phyloP scores from a whole-genome alignment of 495 filamentous ascomycete species.

The Parmelia sp. region DNA sequence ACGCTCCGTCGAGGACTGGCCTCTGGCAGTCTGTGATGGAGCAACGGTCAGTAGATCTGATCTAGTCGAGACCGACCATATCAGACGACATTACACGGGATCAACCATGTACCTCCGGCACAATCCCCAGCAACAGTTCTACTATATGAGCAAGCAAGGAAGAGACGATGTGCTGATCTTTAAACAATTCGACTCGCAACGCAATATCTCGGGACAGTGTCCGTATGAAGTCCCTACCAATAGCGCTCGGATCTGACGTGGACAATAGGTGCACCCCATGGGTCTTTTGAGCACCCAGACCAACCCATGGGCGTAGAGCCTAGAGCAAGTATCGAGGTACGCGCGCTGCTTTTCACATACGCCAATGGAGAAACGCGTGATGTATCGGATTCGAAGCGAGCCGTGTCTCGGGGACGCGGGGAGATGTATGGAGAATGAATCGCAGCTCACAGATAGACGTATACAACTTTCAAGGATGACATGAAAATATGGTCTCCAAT shows the following conservation, averaged over 20 bases:
- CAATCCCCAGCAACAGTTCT: constrained; percentile 25
- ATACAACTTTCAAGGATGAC: no score
- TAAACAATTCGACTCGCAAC: not conserved
- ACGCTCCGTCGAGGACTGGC: constrained; percentile 29
- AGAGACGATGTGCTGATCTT: constrained; percentile 29
- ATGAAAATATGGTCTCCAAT: no score
- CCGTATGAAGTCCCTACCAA: no score
- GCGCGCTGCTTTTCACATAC: constrained; percentile 18
- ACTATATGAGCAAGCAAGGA: constrained; percentile 30
- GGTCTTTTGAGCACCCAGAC: constrained; percentile 2
- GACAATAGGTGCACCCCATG: no score
- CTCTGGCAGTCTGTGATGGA: constrained; percentile 32
- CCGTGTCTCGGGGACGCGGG: no score
- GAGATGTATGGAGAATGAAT: no score
- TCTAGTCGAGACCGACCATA: constrained; percentile 27
- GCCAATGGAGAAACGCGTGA: not conserved
- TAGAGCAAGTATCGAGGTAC: constrained; percentile 18
- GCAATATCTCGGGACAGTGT: no score
- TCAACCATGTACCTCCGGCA: constrained; percentile 16
- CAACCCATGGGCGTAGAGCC: not conserved
- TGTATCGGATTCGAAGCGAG: no score
- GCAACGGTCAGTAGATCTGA: constrained; percentile 23
- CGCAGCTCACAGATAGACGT: no score
- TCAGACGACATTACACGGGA: not conserved
- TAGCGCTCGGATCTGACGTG: no score